Percentiles rank a stretch among this genome's conserved stretches.
Evolutionary conservation across 108 stramenopile genomes (phyloP).

Genomic region (Discostella pseudostelligera): DNA sequence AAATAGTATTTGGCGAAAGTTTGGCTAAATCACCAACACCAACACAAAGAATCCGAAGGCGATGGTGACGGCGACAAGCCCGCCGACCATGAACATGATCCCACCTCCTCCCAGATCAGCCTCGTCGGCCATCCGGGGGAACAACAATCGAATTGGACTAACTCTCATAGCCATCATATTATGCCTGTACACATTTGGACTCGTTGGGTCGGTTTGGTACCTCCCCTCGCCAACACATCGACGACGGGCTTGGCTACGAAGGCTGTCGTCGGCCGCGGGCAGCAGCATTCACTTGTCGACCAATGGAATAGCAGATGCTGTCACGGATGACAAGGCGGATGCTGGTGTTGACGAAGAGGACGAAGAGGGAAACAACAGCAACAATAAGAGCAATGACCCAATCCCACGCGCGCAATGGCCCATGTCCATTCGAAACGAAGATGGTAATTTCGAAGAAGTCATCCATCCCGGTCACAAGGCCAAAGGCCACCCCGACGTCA

Average conservation of each 20-base stretch:
- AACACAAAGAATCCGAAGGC: too few relatives aligned
- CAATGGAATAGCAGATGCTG: conserved; percentile 28
- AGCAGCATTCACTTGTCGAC: conserved; percentile 30
- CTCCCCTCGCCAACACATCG: conserved; percentile 33
- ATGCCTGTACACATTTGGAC: conserved; percentile 28
- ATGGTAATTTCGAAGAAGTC: conserved; percentile 60
- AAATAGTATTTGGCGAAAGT: too few relatives aligned
- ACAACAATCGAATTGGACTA: conserved; percentile 37
- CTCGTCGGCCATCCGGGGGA: conserved; percentile 1
- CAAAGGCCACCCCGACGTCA: conserved; percentile 38
- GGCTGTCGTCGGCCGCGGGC: conserved; percentile 15
- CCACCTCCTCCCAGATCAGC: conserved; percentile 1
- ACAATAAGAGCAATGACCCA: neutral
- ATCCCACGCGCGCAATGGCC: conserved; percentile 69
- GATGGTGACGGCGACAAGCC: too few relatives aligned
- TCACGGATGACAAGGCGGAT: neutral
- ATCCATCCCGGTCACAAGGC: conserved; percentile 69
- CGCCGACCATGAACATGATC: neutral
- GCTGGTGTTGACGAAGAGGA: neutral
- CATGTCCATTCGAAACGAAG: conserved; percentile 57
- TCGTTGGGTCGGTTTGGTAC: conserved; percentile 32
- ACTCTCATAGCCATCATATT: conserved; percentile 24
- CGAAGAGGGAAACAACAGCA: neutral
- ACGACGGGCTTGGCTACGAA: conserved; percentile 30
- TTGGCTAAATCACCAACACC: too few relatives aligned